phyloP scores from a whole-genome alignment of 2,329 filamentous ascomycete genomes.

The Chaetomium globosum region DNA sequence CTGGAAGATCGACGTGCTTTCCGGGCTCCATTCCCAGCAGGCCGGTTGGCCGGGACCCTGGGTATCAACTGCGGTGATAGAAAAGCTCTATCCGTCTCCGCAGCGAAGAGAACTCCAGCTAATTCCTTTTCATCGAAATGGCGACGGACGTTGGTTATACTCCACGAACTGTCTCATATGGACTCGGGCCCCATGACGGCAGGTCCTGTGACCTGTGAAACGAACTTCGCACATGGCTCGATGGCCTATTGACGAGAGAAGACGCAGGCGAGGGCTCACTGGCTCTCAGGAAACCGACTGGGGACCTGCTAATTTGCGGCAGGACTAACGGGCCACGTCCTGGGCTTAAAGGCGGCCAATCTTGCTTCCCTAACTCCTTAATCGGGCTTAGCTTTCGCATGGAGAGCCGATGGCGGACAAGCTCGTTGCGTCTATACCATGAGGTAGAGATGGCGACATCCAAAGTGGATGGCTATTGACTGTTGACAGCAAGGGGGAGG shows the following conservation, averaged over 20 bases:
- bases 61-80: constrained; percentile 79
- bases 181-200: constrained; percentile 78
- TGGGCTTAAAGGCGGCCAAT: too few relatives aligned
- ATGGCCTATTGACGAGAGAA: constrained; percentile 74
- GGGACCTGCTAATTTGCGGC: constrained; percentile 49
- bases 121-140: constrained; percentile 79
- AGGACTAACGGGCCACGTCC: too few relatives aligned
- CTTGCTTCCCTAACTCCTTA: not conserved
- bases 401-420: constrained; percentile 61
- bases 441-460: constrained; percentile 51
- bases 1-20: constrained; percentile 78
- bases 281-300: constrained; percentile 68
- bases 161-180: constrained; percentile 92
- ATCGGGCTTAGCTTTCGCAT: constrained; percentile 63
- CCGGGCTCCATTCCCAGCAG: constrained; percentile 82
- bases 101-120: constrained; percentile 69
- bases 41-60: constrained; percentile 68
- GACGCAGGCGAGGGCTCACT: constrained; percentile 91
- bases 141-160: constrained; percentile 89
- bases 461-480: not conserved
- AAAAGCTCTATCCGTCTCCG: constrained; percentile 83
- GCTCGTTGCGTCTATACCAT: constrained; percentile 56
- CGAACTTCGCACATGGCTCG: constrained; percentile 82
- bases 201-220: constrained; percentile 88
- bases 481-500: not conserved